Evolutionary conservation across 257 asterid species (phyloP).

Genomic region (Petunia axillaris): DNA sequence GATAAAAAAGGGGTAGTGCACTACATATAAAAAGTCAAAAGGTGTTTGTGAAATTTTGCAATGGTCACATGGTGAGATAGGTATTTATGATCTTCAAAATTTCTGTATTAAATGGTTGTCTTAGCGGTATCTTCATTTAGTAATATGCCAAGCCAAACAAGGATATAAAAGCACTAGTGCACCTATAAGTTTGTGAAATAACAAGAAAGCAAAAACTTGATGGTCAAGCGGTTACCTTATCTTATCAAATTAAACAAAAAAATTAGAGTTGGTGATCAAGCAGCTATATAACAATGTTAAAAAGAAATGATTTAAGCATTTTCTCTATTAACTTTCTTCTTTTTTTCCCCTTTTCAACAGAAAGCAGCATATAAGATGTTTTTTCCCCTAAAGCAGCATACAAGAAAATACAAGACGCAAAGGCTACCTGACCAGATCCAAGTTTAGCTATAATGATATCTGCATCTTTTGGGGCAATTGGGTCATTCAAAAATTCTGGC

Average conservation of each 20-base stretch:
- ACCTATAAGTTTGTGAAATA: slow-evolving; percentile 14
- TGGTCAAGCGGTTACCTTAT: neutral
- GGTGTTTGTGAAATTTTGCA: neutral
- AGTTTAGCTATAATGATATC: slow-evolving; percentile 75
- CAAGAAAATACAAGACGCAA: slow-evolving; percentile 18
- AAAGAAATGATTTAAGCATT: neutral
- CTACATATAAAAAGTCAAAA: neutral
- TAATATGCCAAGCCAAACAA: neutral
- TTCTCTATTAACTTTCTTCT: slow-evolving; percentile 6
- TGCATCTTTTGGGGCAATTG: slow-evolving; percentile 59
- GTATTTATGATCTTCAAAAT: slow-evolving; percentile 14
- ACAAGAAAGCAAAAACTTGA: neutral
- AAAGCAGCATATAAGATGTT: neutral
- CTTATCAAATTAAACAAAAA: too few relatives aligned
- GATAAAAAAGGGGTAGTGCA: neutral
- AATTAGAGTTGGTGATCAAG: neutral
- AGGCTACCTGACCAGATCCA: slow-evolving; percentile 87
- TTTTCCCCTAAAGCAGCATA: neutral
- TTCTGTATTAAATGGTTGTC: neutral
- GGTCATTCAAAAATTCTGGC: slow-evolving; percentile 56
- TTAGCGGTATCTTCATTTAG: neutral
- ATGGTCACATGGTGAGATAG: neutral
- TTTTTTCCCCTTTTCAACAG: slow-evolving; percentile 7
- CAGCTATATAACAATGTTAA: slow-evolving; percentile 3
- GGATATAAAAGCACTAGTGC: neutral